Base-by-base conservation (phyloP, 129 eudicot genomes). In the Centaurea solstitialis region DNA sequence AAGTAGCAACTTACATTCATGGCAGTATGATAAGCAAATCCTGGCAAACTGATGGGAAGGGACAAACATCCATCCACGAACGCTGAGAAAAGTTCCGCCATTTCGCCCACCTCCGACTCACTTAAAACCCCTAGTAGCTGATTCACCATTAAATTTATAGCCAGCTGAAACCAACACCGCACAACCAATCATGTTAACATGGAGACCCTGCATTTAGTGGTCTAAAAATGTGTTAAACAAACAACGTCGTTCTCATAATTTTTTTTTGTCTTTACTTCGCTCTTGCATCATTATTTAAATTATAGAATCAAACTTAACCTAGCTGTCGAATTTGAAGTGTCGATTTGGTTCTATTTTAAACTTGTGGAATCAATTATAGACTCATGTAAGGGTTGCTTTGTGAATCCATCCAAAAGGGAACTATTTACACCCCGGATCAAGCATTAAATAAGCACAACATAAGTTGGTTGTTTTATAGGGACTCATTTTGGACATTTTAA, bases 21-120 rank as follows among this genome's bases (percentile, higher is more conserved):
- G 20, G 95, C 97, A 62, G 85, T 87, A 83, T 87, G 89, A 74
- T 83, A 93, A 81, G 96, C 82, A 71, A 87, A 88, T 71, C 97
- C 97, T 8, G 93, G 93, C 26, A 93, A 68, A 77, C 84, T 86
- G 83, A 93, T 74, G n/a, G 97, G 97, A 71, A 90, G 70, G 24
- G 97, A 93, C 23, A 93, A 85, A 70, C 97, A 93, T 3, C 97
- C 97, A 61, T 93, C 97, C 20, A 81, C 97, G 15, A 93, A 93
- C 43, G 86, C 83, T 35, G 97, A 93, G 86, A 93, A 93, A 77
- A 85, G 50, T 65, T 86, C 85, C 23, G 97, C 87, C 84, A 93
- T 88, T 68, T 93, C 93, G 74, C 89, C 80, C 81, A 93, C 96
- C 75, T 90, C 92, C 0, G 76, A 50, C 57, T 93, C 93, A 10